phyloP scores from a whole-genome alignment of 306 rosid genomes.

The Fragaria ananassa region DNA sequence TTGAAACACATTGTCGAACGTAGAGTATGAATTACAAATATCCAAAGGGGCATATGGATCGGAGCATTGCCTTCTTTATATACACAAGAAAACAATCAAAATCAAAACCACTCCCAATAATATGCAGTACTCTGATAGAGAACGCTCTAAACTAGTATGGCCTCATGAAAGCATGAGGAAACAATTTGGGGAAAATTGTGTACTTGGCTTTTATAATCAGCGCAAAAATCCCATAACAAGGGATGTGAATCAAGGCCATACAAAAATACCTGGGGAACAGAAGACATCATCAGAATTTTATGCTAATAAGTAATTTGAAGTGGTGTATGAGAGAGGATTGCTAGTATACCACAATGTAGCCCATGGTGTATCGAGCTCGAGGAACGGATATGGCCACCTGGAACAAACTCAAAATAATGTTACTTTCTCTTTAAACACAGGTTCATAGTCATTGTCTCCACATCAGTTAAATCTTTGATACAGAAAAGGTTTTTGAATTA shows the following conservation, averaged over 20 bases:
- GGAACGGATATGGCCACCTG: slow-evolving; percentile 90
- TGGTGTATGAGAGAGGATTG: neutral
- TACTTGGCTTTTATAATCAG: slow-evolving; percentile 56
- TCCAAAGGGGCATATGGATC: neutral
- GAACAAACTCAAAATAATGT: slow-evolving; percentile 15
- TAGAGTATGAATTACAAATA: neutral
- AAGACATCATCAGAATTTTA: slow-evolving; percentile 1
- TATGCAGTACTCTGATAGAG: neutral
- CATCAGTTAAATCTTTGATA: neutral
- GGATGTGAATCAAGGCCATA: slow-evolving; percentile 66
- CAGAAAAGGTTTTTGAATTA: neutral
- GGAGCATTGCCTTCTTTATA: slow-evolving; percentile 15
- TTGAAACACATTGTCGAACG: neutral
- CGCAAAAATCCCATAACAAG: slow-evolving; percentile 63
- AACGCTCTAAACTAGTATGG: slow-evolving; percentile 26
- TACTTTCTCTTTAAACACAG: neutral
- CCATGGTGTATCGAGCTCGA: slow-evolving; percentile 67
- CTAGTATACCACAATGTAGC: slow-evolving; percentile 70
- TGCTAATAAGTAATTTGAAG: neutral
- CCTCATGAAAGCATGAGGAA: slow-evolving; percentile 44
- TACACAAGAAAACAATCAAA: slow-evolving; percentile 15
- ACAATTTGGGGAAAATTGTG: slow-evolving; percentile 46
- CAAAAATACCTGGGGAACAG: slow-evolving; percentile 53
- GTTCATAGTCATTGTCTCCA: neutral
- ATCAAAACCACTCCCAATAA: neutral